phyloP scores from a whole-genome alignment of 495 filamentous ascomycete species.

The Xylaria telfairii region DNA sequence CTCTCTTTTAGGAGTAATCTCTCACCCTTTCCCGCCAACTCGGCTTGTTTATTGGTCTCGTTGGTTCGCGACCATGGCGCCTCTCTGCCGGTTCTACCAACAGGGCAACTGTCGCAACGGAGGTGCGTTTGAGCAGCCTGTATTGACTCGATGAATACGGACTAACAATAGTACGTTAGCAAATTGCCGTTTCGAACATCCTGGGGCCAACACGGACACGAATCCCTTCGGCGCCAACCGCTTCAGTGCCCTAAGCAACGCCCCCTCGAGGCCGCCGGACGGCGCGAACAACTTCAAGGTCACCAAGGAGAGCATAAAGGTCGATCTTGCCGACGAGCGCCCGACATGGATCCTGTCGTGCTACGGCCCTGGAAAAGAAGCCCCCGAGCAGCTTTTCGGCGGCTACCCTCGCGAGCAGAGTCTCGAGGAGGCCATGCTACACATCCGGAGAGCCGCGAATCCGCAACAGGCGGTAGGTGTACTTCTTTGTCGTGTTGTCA shows the following conservation, averaged over 20 bases:
- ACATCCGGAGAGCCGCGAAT: slow-evolving; percentile 69
- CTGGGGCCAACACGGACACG: slow-evolving; percentile 36
- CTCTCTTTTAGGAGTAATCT: neutral
- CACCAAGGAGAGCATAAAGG: slow-evolving; percentile 60
- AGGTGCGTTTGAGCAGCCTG: slow-evolving; percentile 43
- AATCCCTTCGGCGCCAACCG: slow-evolving; percentile 41
- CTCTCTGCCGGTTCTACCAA: slow-evolving; percentile 73
- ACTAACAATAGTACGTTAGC: slow-evolving; percentile 35
- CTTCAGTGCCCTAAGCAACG: slow-evolving; percentile 40
- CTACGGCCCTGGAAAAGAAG: slow-evolving; percentile 74
- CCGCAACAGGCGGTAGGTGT: slow-evolving; percentile 63
- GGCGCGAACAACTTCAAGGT: slow-evolving; percentile 53
- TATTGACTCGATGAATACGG: neutral
- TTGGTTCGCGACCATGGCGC: slow-evolving; percentile 28
- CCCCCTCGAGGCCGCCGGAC: slow-evolving; percentile 26
- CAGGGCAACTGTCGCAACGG: slow-evolving; percentile 78
- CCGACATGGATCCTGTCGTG: slow-evolving; percentile 85
- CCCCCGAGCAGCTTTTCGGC: slow-evolving; percentile 80
- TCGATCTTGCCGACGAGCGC: slow-evolving; percentile 69
- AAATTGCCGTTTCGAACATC: slow-evolving; percentile 55
- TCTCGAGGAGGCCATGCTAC: slow-evolving; percentile 78
- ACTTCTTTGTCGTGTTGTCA: neutral
- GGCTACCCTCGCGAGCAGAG: slow-evolving; percentile 80
- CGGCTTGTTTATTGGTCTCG: neutral
- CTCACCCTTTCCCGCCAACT: neutral